Conservation (phyloP, 2,329 filamentous ascomycete genomes). For the Colletotrichum sp. region DNA sequence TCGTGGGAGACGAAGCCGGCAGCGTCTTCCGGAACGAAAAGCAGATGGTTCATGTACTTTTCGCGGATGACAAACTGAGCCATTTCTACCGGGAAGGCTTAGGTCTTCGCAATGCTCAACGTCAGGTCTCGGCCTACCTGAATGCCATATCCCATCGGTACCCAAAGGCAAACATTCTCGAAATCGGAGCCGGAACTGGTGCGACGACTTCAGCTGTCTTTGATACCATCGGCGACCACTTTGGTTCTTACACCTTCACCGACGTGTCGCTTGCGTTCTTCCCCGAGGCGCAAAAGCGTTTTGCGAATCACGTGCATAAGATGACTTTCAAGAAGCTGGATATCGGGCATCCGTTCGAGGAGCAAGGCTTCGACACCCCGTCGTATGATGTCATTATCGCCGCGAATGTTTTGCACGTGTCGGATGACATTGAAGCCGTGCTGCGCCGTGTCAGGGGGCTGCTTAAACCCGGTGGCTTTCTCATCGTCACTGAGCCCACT, state of each 20-base stretch:
- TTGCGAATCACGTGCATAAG: conserved; percentile 22
- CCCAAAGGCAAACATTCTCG: conserved; percentile 37
- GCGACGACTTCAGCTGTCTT: conserved; percentile 31
- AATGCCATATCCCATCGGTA: conserved; percentile 30
- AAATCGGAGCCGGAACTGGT: conserved; percentile 40
- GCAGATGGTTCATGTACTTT: not conserved
- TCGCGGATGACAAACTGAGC: not conserved
- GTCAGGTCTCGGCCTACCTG: conserved; percentile 17
- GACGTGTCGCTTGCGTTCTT: conserved; percentile 34
- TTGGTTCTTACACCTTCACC: conserved; percentile 21
- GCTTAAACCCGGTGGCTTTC: conserved; percentile 33
- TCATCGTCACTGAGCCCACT: conserved; percentile 29
- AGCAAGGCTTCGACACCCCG: conserved; percentile 28
- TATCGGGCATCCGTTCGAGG: conserved; percentile 29
- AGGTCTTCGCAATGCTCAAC: not conserved
- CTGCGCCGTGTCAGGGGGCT: conserved; percentile 27
- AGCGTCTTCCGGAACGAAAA: not conserved
- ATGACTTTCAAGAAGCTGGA: conserved; percentile 40
- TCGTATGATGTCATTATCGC: conserved; percentile 33
- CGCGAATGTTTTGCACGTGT: conserved; percentile 34
- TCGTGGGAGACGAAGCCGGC: not conserved
- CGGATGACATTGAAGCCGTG: conserved; percentile 26
- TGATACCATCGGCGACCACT: conserved; percentile 15
- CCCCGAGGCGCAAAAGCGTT: conserved; percentile 29
- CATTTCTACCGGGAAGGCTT: not conserved